Base-by-base conservation (phyloP, 768 basidiomycete species). In the Russula foetens region DNA sequence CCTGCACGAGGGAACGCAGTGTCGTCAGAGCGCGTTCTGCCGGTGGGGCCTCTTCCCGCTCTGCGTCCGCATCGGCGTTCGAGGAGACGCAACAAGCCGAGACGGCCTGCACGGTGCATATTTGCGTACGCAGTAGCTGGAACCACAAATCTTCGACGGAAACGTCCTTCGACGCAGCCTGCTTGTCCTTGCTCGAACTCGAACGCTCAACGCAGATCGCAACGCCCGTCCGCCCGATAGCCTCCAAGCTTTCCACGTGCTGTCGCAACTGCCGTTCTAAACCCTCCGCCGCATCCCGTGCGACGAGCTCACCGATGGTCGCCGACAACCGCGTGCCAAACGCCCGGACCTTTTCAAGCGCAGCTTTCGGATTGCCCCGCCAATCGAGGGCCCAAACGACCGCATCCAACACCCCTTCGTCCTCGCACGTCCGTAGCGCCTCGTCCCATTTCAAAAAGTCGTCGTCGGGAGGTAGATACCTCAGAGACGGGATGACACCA, bases 81-180 rank as follows among this genome's bases (percentile, higher is more conserved):
- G 35, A 15, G 61, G 67, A 24, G 15, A 71, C 65, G 58, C 69
- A 73, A 57, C 76, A 77, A 4, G 74, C 74, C 0, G 86, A 84
- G 17, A 92, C 72, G 2, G 76, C 77, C 65, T 95, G 93, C 9
- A 95, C 86, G 35, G 82, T 81, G 53, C 84, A 80, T 55, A 97
- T 86, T 68, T 97, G 88, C 62, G 86, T 85, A 67, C 83, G 84
- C 33, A 98, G 79, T 1, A 97, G 75, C 62, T 84, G 81, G 71
- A 92, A 92, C 94, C 94, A 98, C 64, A 92, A 81, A 63, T 96
- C 90, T 68, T 97, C 94, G 17, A 85, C 69, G 66, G 43, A 80
- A 74, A 58, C 72, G 11, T 75, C 71, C 21, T 75, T 73, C 14
- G 46, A 7, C 66, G 71, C n/a, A 7, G 31, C 54, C 75, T 5